Conservation (phyloP, 2,329 filamentous ascomycete genomes). For the Ascocoryne sarcoides region DNA sequence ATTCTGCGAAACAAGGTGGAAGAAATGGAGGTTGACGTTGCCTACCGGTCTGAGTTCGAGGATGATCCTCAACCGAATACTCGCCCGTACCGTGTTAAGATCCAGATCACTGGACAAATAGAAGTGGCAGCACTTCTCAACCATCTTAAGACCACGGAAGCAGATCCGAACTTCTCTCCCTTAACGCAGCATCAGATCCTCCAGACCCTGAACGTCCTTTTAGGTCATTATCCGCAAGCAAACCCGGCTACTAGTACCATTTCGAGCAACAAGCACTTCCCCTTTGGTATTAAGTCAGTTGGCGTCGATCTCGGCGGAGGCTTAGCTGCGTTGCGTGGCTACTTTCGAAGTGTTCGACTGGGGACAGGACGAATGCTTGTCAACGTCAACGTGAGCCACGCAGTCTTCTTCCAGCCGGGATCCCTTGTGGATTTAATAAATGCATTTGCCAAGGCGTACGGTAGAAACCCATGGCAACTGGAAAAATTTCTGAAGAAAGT, state of each 20-base stretch:
- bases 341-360: slow-evolving; percentile 4
- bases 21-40: not conserved
- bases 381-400: slow-evolving; percentile 4
- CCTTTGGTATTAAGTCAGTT: not conserved
- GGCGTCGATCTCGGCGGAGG: slow-evolving; percentile 6
- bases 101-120: slow-evolving; percentile 1
- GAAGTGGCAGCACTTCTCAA: slow-evolving; percentile 1
- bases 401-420: slow-evolving; percentile 2
- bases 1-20: not conserved
- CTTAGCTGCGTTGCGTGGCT: slow-evolving; percentile 2
- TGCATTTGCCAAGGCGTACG: not conserved
- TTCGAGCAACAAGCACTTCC: slow-evolving; percentile 3
- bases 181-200: slow-evolving; percentile 1
- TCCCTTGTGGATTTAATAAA: slow-evolving; percentile 1
- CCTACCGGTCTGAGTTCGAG: slow-evolving; percentile 2
- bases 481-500: slow-evolving; percentile 1
- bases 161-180: not conserved
- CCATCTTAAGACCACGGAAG: not conserved
- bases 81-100: not conserved
- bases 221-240: slow-evolving; percentile 5
- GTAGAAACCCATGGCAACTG: slow-evolving; percentile 1
- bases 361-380: slow-evolving; percentile 2
- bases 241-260: not conserved
- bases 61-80: slow-evolving; percentile 2
- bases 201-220: slow-evolving; percentile 3